Evolutionary conservation across 2,329 filamentous ascomycete species (phyloP).

Genomic region (Neonectria neomacrospora): DNA sequence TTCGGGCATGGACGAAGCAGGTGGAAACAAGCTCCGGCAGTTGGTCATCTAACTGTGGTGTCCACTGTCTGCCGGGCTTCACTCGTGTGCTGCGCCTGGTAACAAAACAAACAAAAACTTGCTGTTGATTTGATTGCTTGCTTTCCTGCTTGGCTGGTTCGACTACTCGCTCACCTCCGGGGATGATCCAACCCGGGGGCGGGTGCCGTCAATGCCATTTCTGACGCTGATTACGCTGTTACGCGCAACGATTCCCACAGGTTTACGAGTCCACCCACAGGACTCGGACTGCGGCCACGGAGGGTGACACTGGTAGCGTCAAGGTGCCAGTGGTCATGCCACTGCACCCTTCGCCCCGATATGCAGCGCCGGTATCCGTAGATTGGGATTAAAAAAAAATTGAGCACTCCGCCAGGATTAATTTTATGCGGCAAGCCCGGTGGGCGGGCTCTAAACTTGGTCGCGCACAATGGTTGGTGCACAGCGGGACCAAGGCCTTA

Average conservation of each 20-base stretch:
- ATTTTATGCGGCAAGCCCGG: constrained; percentile 47
- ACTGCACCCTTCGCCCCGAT: constrained; percentile 16
- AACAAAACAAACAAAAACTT: too few species aligned
- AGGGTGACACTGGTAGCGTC: constrained; percentile 17
- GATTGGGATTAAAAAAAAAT: constrained; percentile 26
- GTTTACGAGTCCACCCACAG: constrained; percentile 19
- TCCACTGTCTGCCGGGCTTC: neutral
- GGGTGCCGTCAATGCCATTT: constrained; percentile 26
- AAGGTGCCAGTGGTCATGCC: constrained; percentile 31
- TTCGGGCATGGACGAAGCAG: constrained; percentile 15
- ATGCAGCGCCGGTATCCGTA: constrained; percentile 14
- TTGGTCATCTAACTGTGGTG: constrained; percentile 13
- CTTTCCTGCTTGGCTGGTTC: constrained; percentile 14
- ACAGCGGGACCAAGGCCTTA: constrained; percentile 37
- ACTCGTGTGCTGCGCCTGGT: constrained; percentile 9
- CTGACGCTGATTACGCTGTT: neutral
- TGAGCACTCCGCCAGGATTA: constrained; percentile 30
- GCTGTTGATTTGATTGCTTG: constrained; percentile 8
- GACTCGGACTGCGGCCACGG: constrained; percentile 10
- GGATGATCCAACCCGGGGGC: constrained; percentile 19
- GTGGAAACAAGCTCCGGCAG: constrained; percentile 21
- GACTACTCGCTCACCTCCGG: constrained; percentile 20
- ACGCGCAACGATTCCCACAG: constrained; percentile 6
- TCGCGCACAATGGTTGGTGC: constrained; percentile 30
- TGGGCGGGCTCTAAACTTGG: constrained; percentile 31